Evolutionary conservation across 352 stramenopile species (phyloP), one percentile per base, ranked within the genome.

Genomic region (Globisporangium mamillatum): DNA sequence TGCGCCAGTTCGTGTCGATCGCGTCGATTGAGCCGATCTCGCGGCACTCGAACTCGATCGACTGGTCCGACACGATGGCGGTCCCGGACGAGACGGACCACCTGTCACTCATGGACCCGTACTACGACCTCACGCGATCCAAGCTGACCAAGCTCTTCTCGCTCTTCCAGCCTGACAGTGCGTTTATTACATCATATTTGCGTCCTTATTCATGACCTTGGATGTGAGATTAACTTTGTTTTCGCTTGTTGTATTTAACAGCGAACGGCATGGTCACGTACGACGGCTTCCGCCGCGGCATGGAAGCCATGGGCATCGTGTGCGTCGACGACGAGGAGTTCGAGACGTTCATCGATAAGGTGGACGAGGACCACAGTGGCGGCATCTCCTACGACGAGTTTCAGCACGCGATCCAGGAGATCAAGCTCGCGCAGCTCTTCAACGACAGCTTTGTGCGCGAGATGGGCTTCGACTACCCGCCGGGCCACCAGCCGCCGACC

Each of bases 401-500:
- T 73, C 74, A 92, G 61, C 85, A 89, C 46, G 87, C 86, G n/a
- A 88, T 97, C 29, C 89, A 96, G 53, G 89, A 93, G 70, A 92
- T 97, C 66, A 97, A 97, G 71, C 66, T 96, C 48, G 88, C 88
- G 20, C 86, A 96, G 53, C 81, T 97, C 60, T 94, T 97, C 61
- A 89, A 77, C 56, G 75, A 79, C 6, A 75, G 82, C 20, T 87
- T 90, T 68, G 53, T 93, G 5, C 60, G 38, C 0, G 76, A 88
- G 6, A 75, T 79, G 61, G 71, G 67, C 0, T 52, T 75, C 25
- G 70, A 79, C 36, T 34, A 60, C 64, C n/a, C 44, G 44, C 44
- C 44, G 7, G n/a, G 5, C 44, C 44, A 63, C 32, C 59, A 70
- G 27, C 53, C 72, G 34, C 56, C 76, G 6, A 54, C 65, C 46